Evolutionary conservation across 805 yeast genomes (phyloP).

Genomic region (Candida nanaspora): DNA sequence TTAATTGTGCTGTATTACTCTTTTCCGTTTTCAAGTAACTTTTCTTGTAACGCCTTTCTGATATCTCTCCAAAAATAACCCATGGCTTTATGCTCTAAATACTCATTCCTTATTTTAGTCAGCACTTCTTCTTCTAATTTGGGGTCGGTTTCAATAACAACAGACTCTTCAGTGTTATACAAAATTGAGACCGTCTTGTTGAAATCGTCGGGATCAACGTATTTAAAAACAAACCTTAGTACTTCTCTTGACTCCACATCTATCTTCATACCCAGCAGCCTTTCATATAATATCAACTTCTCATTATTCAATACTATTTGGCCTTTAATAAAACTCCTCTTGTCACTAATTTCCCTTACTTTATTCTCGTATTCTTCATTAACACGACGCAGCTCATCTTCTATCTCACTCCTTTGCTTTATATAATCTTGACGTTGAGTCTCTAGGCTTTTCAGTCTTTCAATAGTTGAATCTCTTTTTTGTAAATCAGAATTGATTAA

Average conservation of each 20-base stretch:
- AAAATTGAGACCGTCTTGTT: conserved; percentile 37
- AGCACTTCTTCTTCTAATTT: conserved; percentile 16
- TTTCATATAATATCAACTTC: conserved; percentile 37
- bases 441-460: conserved; percentile 32
- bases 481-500: conserved; percentile 13
- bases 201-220: conserved; percentile 39
- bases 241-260: conserved; percentile 30
- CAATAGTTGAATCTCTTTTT: conserved; percentile 25
- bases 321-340: conserved; percentile 23
- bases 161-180: conserved; percentile 30
- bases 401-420: conserved; percentile 18
- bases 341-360: conserved; percentile 16
- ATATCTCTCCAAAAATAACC: conserved; percentile 27
- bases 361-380: conserved; percentile 17
- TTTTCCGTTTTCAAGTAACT: conserved; percentile 2
- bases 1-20: too few species aligned
- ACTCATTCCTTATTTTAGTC: conserved; percentile 12
- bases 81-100: conserved; percentile 22
- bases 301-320: conserved; percentile 34
- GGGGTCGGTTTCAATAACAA: conserved; percentile 30
- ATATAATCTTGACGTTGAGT: conserved; percentile 27
- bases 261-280: conserved; percentile 38
- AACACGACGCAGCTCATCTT: conserved; percentile 22
- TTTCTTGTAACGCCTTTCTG: conserved; percentile 16
- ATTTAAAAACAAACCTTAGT: conserved; percentile 35